Evolutionary conservation across 257 asterid genomes (phyloP).

Genomic region (Ophiorrhiza pumila): DNA sequence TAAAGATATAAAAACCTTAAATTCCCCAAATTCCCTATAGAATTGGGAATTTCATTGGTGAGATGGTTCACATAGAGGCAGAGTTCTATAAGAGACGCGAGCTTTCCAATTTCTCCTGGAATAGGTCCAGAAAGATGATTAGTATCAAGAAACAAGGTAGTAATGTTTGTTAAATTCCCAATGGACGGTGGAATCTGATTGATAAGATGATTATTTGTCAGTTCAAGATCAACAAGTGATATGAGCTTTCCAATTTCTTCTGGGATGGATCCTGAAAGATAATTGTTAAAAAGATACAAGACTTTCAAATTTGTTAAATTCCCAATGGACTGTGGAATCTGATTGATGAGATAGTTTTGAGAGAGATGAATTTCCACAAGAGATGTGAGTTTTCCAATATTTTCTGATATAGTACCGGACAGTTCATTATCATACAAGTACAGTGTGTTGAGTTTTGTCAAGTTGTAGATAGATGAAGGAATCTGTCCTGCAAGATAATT

Average conservation of each 20-base stretch:
- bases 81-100: slow-evolving; percentile 2
- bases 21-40: slow-evolving; percentile 6
- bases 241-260: not conserved
- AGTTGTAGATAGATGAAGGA: not conserved
- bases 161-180: not conserved
- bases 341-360: no score
- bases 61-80: not conserved
- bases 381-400: no score
- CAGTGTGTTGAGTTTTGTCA: not conserved
- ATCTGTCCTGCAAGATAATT: not conserved
- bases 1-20: not conserved
- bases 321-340: no score
- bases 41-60: not conserved
- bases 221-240: not conserved
- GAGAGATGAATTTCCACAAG: no score
- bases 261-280: no score
- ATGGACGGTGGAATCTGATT: not conserved
- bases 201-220: not conserved
- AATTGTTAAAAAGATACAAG: no score
- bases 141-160: not conserved
- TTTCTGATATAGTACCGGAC: not conserved
- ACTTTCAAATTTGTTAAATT: no score
- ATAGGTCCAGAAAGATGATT: not conserved
- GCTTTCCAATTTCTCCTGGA: not conserved
- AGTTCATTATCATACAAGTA: no score